Conservation (phyloP, 306 rosid species). For the Sicyos edulis region DNA sequence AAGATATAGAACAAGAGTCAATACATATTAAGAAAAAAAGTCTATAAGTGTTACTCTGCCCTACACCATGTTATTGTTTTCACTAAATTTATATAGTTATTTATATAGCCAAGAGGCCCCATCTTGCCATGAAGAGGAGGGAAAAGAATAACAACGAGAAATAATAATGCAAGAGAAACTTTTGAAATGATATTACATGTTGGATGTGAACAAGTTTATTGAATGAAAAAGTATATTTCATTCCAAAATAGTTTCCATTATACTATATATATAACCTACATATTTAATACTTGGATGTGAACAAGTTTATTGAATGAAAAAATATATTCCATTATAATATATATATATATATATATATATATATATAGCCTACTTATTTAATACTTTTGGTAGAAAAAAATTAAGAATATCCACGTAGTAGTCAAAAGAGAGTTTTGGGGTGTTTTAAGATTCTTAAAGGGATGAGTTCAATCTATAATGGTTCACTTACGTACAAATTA, state of each 20-base stretch:
- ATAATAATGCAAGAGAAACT: constrained; percentile 1
- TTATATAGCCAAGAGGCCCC: not conserved
- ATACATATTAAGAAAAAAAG: no score
- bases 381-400: no score
- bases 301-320: not conserved
- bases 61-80: not conserved
- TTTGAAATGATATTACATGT: not conserved
- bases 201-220: not conserved
- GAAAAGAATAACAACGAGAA: not conserved
- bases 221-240: no score
- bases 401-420: no score
- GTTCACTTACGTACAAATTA: no score
- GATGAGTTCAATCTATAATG: no score
- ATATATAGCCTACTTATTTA: no score
- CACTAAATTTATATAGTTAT: not conserved
- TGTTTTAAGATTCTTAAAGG: no score
- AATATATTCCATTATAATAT: no score
- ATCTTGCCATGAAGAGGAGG: not conserved
- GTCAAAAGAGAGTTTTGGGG: no score
- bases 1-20: no score
- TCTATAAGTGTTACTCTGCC: constrained; percentile 3
- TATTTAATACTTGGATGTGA: no score
- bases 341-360: not conserved
- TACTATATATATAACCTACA: not conserved
- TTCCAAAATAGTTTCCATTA: not conserved